These are phyloP conservation scores for Lichenothelia convexa DNA, from an alignment of 495 filamentous ascomycete genomes.

Conservation along the genomic window DNA sequence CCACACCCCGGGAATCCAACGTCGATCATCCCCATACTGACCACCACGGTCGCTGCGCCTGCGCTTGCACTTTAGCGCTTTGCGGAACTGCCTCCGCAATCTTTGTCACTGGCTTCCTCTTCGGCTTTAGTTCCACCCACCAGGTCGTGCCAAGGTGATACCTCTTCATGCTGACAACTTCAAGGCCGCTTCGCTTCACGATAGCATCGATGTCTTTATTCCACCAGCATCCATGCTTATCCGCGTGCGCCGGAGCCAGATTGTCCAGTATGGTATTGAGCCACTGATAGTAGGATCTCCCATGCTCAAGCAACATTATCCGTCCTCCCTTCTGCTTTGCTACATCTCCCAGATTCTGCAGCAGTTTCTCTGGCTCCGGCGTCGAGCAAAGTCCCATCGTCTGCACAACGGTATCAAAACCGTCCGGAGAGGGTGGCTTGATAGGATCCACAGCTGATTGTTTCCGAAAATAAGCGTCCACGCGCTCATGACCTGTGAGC, in stretches of 20 bases:
- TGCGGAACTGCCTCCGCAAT: not conserved
- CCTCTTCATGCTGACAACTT: slow-evolving; percentile 48
- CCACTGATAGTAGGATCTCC: slow-evolving; percentile 56
- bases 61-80: not conserved
- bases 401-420: slow-evolving; percentile 75
- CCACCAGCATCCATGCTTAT: slow-evolving; percentile 88
- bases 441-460: slow-evolving; percentile 21
- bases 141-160: slow-evolving; percentile 66
- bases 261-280: slow-evolving; percentile 65
- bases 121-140: slow-evolving; percentile 40
- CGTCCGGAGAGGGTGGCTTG: slow-evolving; percentile 9
- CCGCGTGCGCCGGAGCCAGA: slow-evolving; percentile 58
- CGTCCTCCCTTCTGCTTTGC: slow-evolving; percentile 42
- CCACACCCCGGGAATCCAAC: no score
- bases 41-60: not conserved
- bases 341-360: slow-evolving; percentile 36
- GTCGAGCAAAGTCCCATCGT: slow-evolving; percentile 90
- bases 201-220: slow-evolving; percentile 78
- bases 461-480: slow-evolving; percentile 25
- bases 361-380: slow-evolving; percentile 45
- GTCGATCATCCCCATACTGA: slow-evolving; percentile 1
- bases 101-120: slow-evolving; percentile 1
- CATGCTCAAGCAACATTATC: slow-evolving; percentile 85
- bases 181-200: slow-evolving; percentile 62
- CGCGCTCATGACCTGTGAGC: slow-evolving; percentile 27